phyloP scores from a whole-genome alignment of 2,329 filamentous ascomycete genomes.

The Fusarium goolgardi region DNA sequence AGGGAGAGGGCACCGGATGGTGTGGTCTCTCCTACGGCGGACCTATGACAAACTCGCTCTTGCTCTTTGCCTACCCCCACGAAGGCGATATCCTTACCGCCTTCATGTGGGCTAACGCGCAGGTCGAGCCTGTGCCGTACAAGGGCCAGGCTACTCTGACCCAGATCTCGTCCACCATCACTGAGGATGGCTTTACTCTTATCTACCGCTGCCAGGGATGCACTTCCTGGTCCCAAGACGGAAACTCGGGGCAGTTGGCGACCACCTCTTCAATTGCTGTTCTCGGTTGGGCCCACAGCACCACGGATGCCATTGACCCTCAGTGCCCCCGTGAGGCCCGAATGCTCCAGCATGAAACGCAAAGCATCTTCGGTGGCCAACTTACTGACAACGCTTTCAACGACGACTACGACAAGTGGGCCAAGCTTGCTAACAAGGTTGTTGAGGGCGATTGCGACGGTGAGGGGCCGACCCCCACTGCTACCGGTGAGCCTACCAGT shows the following conservation, averaged over 20 bases:
- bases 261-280: background rate
- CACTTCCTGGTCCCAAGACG: constrained; percentile 20
- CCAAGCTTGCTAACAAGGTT: constrained; percentile 10
- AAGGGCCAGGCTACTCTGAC: constrained; percentile 11
- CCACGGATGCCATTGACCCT: constrained; percentile 5
- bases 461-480: background rate
- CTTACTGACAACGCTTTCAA: constrained; percentile 14
- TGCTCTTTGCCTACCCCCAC: constrained; percentile 16
- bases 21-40: constrained; percentile 22
- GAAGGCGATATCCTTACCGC: constrained; percentile 7
- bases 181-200: constrained; percentile 4
- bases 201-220: constrained; percentile 24
- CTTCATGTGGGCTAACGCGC: constrained; percentile 14
- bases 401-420: background rate
- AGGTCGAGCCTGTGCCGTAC: constrained; percentile 14
- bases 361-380: constrained; percentile 18
- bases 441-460: constrained; percentile 2
- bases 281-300: constrained; percentile 18
- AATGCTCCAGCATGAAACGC: constrained; percentile 17
- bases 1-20: constrained; percentile 8
- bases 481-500: background rate
- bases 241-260: background rate
- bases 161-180: constrained; percentile 19
- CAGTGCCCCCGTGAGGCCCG: constrained; percentile 7
- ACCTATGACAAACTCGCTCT: constrained; percentile 16